Percentiles rank a stretch among this genome's conserved stretches.
phyloP scores from a whole-genome alignment of 78 protist species.

The Speleostelium caveatum region DNA sequence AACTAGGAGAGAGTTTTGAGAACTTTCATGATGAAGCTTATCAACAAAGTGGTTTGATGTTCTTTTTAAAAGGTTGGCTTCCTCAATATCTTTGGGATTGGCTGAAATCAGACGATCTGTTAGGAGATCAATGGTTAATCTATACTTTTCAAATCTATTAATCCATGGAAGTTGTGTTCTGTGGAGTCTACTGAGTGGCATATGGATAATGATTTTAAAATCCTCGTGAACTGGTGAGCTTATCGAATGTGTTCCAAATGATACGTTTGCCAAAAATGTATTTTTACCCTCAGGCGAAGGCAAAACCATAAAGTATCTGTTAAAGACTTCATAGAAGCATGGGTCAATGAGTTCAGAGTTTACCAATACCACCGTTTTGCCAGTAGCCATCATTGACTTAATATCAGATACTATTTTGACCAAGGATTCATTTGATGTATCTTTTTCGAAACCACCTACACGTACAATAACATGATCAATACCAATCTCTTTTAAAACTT shows the following conservation, averaged over 20 bases:
- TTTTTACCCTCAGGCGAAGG: neutral
- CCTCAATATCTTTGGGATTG: neutral
- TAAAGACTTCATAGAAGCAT: constrained; percentile 81
- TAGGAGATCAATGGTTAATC: constrained; percentile 24
- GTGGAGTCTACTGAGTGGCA: constrained; percentile 35
- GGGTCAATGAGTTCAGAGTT: constrained; percentile 46
- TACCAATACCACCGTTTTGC: constrained; percentile 46
- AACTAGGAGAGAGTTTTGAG: neutral
- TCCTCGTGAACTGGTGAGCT: constrained; percentile 45
- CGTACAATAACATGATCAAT: constrained; percentile 30
- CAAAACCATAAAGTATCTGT: constrained; percentile 10
- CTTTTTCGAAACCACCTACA: constrained; percentile 76
- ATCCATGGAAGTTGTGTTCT: constrained; percentile 68
- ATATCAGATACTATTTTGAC: constrained; percentile 43
- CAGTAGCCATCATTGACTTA: constrained; percentile 30
- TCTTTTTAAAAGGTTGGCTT: neutral
- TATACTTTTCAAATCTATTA: constrained; percentile 76
- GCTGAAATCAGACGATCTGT: neutral
- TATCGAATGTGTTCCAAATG: constrained; percentile 44
- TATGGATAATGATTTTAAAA: constrained; percentile 58
- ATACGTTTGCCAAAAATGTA: constrained; percentile 32
- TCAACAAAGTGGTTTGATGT: constrained; percentile 29
- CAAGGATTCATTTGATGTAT: constrained; percentile 19
- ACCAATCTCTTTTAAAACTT: constrained; percentile 41
- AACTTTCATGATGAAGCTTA: neutral